Conservation (phyloP, 2,329 filamentous ascomycete species). For the Trichoderma atrobrunneum region DNA sequence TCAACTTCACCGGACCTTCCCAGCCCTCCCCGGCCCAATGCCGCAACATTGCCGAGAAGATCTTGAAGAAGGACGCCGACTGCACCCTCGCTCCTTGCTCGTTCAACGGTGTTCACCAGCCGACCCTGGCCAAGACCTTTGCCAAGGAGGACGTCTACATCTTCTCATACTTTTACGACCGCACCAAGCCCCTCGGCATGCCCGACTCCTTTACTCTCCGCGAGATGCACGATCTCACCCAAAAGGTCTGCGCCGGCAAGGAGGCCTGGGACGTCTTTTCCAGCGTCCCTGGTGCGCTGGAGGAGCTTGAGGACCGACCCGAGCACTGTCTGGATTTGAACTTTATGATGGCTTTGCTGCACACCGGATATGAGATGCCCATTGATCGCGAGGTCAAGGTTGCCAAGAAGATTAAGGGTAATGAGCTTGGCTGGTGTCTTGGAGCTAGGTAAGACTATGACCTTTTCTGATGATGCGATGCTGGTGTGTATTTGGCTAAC, state of each 20-base stretch:
- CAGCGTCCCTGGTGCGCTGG: conserved; percentile 70
- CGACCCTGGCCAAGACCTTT: conserved; percentile 88
- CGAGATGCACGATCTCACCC: conserved; percentile 82
- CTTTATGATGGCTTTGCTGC: conserved; percentile 90
- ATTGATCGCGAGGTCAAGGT: conserved; percentile 95
- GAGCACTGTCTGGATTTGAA: conserved; percentile 94
- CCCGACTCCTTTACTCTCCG: conserved; percentile 93
- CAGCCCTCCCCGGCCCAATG: conserved; percentile 79
- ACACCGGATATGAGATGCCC: conserved; percentile 97
- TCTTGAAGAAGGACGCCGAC: conserved; percentile 78
- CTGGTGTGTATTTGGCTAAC: conserved; percentile 32
- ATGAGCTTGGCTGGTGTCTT: conserved; percentile 96
- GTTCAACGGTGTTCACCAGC: conserved; percentile 96
- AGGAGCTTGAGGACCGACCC: conserved; percentile 76
- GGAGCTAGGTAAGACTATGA: conserved; percentile 74
- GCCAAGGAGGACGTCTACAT: conserved; percentile 88
- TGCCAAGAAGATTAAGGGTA: conserved; percentile 97
- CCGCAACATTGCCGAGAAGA: conserved; percentile 84
- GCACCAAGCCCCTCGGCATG: conserved; percentile 91
- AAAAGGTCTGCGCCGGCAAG: conserved; percentile 79
- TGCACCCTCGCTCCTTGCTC: conserved; percentile 90
- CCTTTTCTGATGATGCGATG: conserved; percentile 49
- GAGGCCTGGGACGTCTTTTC: conserved; percentile 76
- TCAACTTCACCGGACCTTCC: conserved; percentile 86
- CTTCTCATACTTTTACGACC: conserved; percentile 98